A percentile compares a stretch with the other conserved stretches of the same genome.
phyloP scores from a whole-genome alignment of 768 basidiomycete genomes.

The Rhizopogon vulgaris region DNA sequence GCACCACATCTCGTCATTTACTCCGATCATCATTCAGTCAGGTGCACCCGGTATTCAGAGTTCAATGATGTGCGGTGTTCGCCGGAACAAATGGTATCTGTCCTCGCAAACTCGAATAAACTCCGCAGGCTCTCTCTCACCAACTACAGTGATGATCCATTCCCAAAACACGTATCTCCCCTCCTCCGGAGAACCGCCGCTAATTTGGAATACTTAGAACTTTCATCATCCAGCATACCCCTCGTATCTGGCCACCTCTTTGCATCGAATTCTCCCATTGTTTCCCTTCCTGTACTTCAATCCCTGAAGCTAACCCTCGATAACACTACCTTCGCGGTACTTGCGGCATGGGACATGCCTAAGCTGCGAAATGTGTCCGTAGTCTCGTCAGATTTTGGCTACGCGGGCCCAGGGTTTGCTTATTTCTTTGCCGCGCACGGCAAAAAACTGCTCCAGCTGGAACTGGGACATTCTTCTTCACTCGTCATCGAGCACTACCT shows the following conservation, averaged over 20 bases:
- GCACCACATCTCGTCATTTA: constrained; percentile 54
- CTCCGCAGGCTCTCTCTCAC: constrained; percentile 64
- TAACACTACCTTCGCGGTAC: constrained; percentile 62
- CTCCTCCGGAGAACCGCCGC: constrained; percentile 45
- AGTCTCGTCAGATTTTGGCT: constrained; percentile 64
- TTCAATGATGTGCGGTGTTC: constrained; percentile 39
- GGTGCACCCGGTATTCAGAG: constrained; percentile 45
- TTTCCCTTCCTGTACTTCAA: constrained; percentile 54
- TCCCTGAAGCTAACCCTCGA: constrained; percentile 68
- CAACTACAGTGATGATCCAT: constrained; percentile 60
- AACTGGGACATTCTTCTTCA: constrained; percentile 66
- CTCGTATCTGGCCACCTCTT: constrained; percentile 27
- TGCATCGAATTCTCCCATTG: constrained; percentile 14
- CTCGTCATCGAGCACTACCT: constrained; percentile 65
- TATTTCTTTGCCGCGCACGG: constrained; percentile 66
- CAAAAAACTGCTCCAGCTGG: constrained; percentile 52
- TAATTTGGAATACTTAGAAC: constrained; percentile 62
- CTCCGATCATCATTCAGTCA: constrained; percentile 59
- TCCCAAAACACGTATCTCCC: constrained; percentile 49
- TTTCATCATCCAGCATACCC: constrained; percentile 50
- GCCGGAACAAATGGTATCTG: constrained; percentile 52
- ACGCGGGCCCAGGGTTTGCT: constrained; percentile 59
- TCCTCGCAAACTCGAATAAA: constrained; percentile 47
- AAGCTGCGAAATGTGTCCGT: constrained; percentile 57
- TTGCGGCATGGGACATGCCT: constrained; percentile 65